Base-by-base conservation (phyloP, 768 basidiomycete species). In the Trametes cubensis region DNA sequence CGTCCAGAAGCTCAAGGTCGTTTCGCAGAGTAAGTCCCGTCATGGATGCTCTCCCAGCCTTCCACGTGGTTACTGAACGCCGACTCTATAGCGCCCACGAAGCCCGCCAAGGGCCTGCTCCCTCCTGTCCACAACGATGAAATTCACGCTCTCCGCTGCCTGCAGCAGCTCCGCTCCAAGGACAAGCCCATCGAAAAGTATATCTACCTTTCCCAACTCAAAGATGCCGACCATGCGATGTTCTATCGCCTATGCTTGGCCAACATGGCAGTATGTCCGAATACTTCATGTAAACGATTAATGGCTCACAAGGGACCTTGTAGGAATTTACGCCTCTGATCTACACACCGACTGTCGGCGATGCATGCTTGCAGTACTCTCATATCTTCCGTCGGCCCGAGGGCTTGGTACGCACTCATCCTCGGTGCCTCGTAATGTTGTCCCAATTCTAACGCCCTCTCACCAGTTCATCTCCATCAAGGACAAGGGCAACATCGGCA, bases 261-360 rank as follows among this genome's bases (percentile, higher is more conserved):
- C 46, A 80, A 93, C 71, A 86, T 94, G 83, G 68, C 84, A 28
- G 90, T 79, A 79, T 81, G 68, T 74, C 26, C 14, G 34, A 34
- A 34, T 11, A 11, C 34, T 34, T 7, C 10, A 34, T 11, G 11
- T 34, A 6, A 10, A 11, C 34, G 10, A 10, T 10, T 11, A 10
- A 11, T 34, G 11, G 5, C 34, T 34, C 6, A 34, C 34, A 34
- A 23, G 11, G 4, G 5, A 25, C 4, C 63, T 34, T 44, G 13
- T 66, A 82, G 80, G 84, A 83, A 71, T 75, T 85, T 56, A 83
- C 81, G 14, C 94, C 94, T 15, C 81, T 95, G 45, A 92, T 96
- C 58, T 96, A 95, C 73, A 96, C 94, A 0, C 94, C 94, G 0
- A 93, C 91, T 15, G 93, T 96, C 28, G 94, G 94, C 25, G 92